Evolutionary conservation across 2,329 filamentous ascomycete species (phyloP), one percentile per base, ranked within the genome.

Genomic region (Ophiocordyceps camponoti-leonardi): DNA sequence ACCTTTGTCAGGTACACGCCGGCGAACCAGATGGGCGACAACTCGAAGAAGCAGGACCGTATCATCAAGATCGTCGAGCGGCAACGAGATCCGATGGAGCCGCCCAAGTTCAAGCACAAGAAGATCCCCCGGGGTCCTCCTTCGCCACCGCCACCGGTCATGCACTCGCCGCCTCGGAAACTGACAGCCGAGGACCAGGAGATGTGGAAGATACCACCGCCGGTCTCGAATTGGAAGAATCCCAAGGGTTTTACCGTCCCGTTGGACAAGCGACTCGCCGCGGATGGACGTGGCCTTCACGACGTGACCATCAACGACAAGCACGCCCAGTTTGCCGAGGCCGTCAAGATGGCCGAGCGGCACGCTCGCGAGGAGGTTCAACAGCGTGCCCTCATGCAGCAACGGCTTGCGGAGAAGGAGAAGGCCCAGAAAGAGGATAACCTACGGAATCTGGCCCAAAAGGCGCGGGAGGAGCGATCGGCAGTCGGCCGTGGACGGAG

Each of bases 191-290:
- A 94, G 61, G 92, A 98, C 55, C 90, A 96, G 62, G 92, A 96
- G 62, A 86, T 85, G 48, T 98, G 92, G 92, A 87, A 81, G 57
- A 95, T 78, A 39, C 74, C 72, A 0, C 87, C 90, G 2, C 85
- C 90, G 0, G 81, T 98, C 2, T 94, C 86, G 19, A 96, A 96
- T 63, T 98, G 92, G 92, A 98, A 98, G 75, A 98, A 98, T 61
- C 86, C 90, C 1, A 96, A 96, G 67, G 92, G 92, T 56, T 98
- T 94, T 59, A 98, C 92, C 0, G 86, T 98, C 1, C 86, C 92
- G 0, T 64, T 98, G 44, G 92, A 98, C 62, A 98, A 98, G 69
- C 81, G 92, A 58, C 67, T 98, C 53, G 92, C 92, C 18, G 90
- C 92, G 10, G 90, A 96, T 61, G 92, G 92, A 13, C 76, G 92